Evolutionary conservation across 1,284 basidiomycete genomes (phyloP), one percentile per base, ranked within the genome.

Genomic region (Cryptococcus jaspeensis): DNA sequence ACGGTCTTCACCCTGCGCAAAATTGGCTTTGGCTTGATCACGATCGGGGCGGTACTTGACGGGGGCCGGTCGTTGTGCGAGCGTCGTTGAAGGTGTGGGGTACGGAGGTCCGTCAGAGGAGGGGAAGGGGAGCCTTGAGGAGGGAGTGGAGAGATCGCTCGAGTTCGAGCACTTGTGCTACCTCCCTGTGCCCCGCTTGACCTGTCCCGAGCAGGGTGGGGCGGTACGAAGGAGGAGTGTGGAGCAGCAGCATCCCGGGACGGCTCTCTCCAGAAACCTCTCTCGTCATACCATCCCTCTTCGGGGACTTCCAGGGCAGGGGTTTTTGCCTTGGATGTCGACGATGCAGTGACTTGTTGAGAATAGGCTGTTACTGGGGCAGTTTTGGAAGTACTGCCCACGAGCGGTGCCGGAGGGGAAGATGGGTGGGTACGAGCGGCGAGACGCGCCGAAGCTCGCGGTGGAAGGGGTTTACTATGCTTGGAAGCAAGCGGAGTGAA

Each of bases 51-150:
- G 9, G 28, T 32, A 32, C 9, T 32, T 4, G 28, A 32, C 9
- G 28, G 28, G 28, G 9, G 28, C 28, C n/a, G 12, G 40, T n/a
- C 40, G 16, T 42, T 42, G 40, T 13, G 5, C 4, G 40, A 13
- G 12, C 40, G 12, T 42, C 16, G 4, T 37, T 40, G 25, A 18
- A 38, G 12, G 36, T 38, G 18, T n/a, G 50, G 50, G 16, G 50
- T 51, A n/a, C 50, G 37, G 13, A 51, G 23, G 32, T 42, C 50
- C 22, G 50, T 51, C 7, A 18, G 38, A 11, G 50, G 50, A 41
- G 48, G 48, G n/a, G 25, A 20, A 16, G 48, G 48, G 13, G 18
- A 36, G 25, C 20, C n/a, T 15, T 41, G 22, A 36, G 15, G 50
- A 51, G 18, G 50, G 32, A 9, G 50, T 28, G 9, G 20, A 18